These are phyloP conservation scores for Chlorella sp. DNA, from an alignment of 139 green algal genomes.

Conservation along the genomic window DNA sequence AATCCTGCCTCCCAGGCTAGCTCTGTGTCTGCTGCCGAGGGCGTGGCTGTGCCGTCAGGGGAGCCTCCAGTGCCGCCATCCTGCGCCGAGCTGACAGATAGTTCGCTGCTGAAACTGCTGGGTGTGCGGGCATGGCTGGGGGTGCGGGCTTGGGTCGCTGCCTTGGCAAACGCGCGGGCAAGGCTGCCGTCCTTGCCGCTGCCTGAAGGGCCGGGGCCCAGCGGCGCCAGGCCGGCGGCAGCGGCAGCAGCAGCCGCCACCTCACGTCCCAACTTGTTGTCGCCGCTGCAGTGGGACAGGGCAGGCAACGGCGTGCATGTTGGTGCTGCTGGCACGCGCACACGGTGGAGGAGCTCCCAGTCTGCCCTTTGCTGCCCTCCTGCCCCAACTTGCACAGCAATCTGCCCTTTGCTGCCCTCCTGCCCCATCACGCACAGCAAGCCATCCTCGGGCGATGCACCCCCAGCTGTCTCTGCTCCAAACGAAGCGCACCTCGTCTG, in stretches of 20 bases:
- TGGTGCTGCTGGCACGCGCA: too few relatives aligned
- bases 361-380: too few relatives aligned
- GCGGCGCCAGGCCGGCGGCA: background rate
- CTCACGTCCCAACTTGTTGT: slow-evolving; percentile 21
- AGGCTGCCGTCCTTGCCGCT: slow-evolving; percentile 10
- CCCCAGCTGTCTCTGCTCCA: too few relatives aligned
- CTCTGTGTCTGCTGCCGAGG: slow-evolving; percentile 23
- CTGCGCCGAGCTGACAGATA: background rate
- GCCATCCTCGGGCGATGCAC: too few relatives aligned
- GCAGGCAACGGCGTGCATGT: background rate
- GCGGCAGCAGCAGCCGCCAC: background rate
- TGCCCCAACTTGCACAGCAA: too few relatives aligned
- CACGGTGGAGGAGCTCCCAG: too few relatives aligned
- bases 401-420: too few relatives aligned
- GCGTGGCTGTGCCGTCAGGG: slow-evolving; percentile 86
- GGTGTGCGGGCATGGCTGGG: slow-evolving; percentile 45
- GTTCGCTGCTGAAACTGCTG: background rate
- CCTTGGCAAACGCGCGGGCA: slow-evolving; percentile 52
- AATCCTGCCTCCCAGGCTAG: slow-evolving; percentile 55
- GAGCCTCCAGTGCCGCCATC: slow-evolving; percentile 24
- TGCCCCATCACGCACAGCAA: too few relatives aligned
- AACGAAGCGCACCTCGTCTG: too few relatives aligned
- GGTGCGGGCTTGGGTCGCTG: slow-evolving; percentile 79
- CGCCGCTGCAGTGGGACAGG: background rate
- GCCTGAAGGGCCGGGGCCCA: background rate